phyloP scores from a whole-genome alignment of 2,329 filamentous ascomycete genomes.

The Colletotrichum endophyticum region DNA sequence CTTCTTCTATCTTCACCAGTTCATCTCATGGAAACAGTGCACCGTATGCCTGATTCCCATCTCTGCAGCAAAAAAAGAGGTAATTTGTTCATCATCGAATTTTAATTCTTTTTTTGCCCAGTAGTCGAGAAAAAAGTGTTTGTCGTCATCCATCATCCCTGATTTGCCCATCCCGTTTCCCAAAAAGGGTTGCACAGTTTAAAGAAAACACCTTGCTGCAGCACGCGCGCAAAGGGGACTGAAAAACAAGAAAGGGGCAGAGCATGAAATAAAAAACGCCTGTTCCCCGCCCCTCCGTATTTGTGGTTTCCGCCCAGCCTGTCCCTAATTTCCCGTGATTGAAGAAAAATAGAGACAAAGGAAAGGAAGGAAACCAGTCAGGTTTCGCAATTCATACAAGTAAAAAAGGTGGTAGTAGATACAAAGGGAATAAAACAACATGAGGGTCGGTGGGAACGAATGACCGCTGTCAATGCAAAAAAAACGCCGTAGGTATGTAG shows the following conservation, averaged over 20 bases:
- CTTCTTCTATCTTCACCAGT: neutral
- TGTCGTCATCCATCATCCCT: slow-evolving; percentile 12
- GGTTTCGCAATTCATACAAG: slow-evolving; percentile 5
- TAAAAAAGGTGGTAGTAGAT: neutral
- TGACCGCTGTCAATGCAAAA: slow-evolving; percentile 17
- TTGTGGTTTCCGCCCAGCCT: neutral
- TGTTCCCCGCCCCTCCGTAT: neutral
- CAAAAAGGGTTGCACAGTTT: neutral
- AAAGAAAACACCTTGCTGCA: slow-evolving; percentile 15
- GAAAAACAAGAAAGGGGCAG: neutral
- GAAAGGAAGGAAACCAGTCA: neutral
- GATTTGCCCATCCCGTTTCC: slow-evolving; percentile 7
- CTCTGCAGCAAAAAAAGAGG: neutral
- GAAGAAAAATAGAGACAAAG: slow-evolving; percentile 6
- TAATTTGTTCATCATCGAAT: neutral
- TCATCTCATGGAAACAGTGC: neutral
- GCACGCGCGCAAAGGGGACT: neutral
- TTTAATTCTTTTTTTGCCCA: slow-evolving; percentile 8
- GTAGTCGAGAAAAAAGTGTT: neutral
- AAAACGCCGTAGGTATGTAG: slow-evolving; percentile 17
- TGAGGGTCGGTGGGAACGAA: slow-evolving; percentile 6
- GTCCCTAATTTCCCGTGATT: slow-evolving; percentile 6
- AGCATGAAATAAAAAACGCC: neutral
- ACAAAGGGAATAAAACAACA: slow-evolving; percentile 12
- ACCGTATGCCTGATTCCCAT: neutral